A percentile compares a stretch with the other conserved stretches of the same genome.
phyloP scores from a whole-genome alignment of 2,329 filamentous ascomycete species.

The Ilyonectria robusta region DNA sequence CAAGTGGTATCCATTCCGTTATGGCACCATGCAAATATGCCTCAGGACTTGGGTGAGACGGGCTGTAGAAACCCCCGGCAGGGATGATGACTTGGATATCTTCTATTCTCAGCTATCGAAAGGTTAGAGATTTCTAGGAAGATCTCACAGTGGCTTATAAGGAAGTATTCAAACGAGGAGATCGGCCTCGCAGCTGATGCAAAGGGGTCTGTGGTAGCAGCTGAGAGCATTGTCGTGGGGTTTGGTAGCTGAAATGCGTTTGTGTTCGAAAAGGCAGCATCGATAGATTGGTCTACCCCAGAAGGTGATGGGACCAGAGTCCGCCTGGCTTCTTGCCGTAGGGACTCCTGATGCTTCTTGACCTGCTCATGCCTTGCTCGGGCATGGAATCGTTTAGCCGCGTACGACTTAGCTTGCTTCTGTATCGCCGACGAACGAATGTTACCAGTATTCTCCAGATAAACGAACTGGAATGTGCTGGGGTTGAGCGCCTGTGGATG shows the following conservation, averaged over 20 bases:
- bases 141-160: constrained; percentile 10
- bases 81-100: constrained; percentile 8
- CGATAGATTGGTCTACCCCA: not conserved
- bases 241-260: not conserved
- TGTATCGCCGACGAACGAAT: not conserved
- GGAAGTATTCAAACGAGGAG: constrained; percentile 14
- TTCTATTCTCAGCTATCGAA: not conserved
- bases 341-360: not conserved
- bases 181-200: constrained; percentile 4
- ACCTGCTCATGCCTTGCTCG: constrained; percentile 13
- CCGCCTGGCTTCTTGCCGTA: not conserved
- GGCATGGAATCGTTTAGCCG: constrained; percentile 12
- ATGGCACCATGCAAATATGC: constrained; percentile 1
- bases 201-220: constrained; percentile 16
- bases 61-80: not conserved
- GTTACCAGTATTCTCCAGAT: not conserved
- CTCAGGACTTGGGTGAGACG: not conserved
- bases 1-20: constrained; percentile 17
- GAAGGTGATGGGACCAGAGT: too few relatives aligned
- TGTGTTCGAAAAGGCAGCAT: not conserved
- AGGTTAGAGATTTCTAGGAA: not conserved
- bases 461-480: not conserved
- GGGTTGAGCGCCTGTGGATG: not conserved
- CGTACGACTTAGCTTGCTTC: constrained; percentile 16
- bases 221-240: constrained; percentile 5